These are phyloP conservation scores for Argentina anserina DNA, from an alignment of 306 rosid species.

Conservation along the genomic window DNA sequence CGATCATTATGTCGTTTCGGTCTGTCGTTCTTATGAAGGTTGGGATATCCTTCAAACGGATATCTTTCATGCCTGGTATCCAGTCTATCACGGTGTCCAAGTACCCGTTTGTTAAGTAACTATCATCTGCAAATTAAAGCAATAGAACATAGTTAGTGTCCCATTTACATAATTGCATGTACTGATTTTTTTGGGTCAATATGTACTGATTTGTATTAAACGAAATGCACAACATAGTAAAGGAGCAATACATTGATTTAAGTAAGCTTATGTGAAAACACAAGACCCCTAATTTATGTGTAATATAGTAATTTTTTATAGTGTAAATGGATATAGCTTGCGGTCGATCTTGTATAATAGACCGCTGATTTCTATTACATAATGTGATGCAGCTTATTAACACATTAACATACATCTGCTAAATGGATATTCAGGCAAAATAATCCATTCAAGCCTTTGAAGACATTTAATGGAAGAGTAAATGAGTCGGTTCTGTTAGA, in stretches of 20 bases:
- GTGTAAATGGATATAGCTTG: no score
- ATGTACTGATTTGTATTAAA: neutral
- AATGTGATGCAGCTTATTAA: no score
- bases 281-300: neutral
- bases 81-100: constrained; percentile 50
- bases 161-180: neutral
- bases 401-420: no score
- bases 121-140: constrained; percentile 33
- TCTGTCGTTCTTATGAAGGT: constrained; percentile 55
- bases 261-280: neutral
- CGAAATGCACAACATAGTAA: neutral
- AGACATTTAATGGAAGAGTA: neutral
- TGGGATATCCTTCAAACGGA: constrained; percentile 50
- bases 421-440: no score
- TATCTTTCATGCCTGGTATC: constrained; percentile 53
- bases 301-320: neutral
- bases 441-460: neutral
- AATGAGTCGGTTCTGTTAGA: neutral
- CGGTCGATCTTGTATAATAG: no score
- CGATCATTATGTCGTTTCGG: constrained; percentile 36
- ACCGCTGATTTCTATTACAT: no score
- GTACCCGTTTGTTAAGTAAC: constrained; percentile 47
- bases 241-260: neutral
- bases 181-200: no score
- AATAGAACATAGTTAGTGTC: neutral